These are phyloP conservation scores for Saturnispora dispora DNA, from an alignment of 805 yeast genomes.

Conservation along the genomic window DNA sequence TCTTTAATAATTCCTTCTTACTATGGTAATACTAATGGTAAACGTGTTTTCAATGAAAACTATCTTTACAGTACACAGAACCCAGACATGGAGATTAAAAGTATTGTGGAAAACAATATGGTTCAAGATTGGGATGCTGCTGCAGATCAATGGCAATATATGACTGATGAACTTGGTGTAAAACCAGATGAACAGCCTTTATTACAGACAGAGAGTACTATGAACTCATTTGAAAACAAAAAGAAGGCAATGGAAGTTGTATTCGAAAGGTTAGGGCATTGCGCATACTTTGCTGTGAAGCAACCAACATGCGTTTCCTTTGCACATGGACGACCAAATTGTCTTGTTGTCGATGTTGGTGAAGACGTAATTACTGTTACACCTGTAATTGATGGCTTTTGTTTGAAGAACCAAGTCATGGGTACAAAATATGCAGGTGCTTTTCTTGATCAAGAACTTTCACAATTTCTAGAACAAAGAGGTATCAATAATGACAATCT, in stretches of 20 bases:
- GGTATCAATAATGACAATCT: slow-evolving; percentile 33
- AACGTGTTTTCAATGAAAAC: slow-evolving; percentile 24
- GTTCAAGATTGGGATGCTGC: slow-evolving; percentile 86
- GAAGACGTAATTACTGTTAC: slow-evolving; percentile 70
- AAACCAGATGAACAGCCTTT: slow-evolving; percentile 64
- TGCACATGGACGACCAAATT: slow-evolving; percentile 80
- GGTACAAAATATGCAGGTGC: slow-evolving; percentile 70
- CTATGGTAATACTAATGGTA: slow-evolving; percentile 34
- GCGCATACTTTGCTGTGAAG: slow-evolving; percentile 75
- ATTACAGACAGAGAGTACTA: slow-evolving; percentile 76
- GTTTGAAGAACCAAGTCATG: slow-evolving; percentile 57
- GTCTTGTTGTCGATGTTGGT: slow-evolving; percentile 79
- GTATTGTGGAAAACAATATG: slow-evolving; percentile 51
- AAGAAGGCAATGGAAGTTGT: slow-evolving; percentile 61
- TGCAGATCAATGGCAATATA: slow-evolving; percentile 58
- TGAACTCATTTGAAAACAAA: slow-evolving; percentile 66
- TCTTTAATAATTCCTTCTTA: slow-evolving; percentile 63
- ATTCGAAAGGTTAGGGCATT: slow-evolving; percentile 59
- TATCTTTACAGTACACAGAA: slow-evolving; percentile 35
- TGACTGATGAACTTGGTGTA: slow-evolving; percentile 45
- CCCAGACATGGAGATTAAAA: slow-evolving; percentile 41
- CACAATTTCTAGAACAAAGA: slow-evolving; percentile 29
- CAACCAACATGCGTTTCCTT: slow-evolving; percentile 84
- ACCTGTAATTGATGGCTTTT: slow-evolving; percentile 77
- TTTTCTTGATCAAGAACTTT: slow-evolving; percentile 48